These are phyloP conservation scores for Pythium guiyangense DNA, from an alignment of 352 stramenopile genomes.

Conservation along the genomic window DNA sequence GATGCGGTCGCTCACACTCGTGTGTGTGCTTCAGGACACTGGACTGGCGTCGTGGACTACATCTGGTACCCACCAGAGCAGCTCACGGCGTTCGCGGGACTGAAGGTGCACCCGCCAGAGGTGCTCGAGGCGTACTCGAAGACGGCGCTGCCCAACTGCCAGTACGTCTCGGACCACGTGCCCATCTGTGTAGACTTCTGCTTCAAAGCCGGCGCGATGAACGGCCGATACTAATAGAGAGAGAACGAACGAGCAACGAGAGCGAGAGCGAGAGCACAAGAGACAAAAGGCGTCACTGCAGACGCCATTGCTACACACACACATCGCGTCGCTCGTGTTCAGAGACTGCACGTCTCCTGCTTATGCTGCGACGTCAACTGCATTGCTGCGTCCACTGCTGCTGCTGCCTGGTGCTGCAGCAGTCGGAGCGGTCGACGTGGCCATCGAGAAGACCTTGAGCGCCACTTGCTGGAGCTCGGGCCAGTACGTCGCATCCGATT, in stretches of 20 bases:
- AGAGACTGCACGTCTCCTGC: not conserved
- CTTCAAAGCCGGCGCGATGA: slow-evolving; percentile 56
- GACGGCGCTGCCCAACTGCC: slow-evolving; percentile 93
- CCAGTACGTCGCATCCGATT: slow-evolving; percentile 22
- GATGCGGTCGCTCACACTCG: not conserved
- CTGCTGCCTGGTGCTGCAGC: not conserved
- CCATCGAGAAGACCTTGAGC: slow-evolving; percentile 7
- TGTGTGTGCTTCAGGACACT: slow-evolving; percentile 52
- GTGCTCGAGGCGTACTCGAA: slow-evolving; percentile 86
- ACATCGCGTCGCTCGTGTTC: not conserved
- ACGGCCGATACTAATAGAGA: slow-evolving; percentile 56
- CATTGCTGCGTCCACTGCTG: not conserved
- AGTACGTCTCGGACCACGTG: slow-evolving; percentile 96
- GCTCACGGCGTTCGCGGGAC: slow-evolving; percentile 90
- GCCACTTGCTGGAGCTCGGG: slow-evolving; percentile 23
- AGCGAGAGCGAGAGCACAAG: not conserved
- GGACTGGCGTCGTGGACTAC: slow-evolving; percentile 97
- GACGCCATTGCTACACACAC: not conserved
- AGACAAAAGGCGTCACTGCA: not conserved
- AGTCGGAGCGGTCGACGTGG: not conserved
- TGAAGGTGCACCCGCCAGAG: slow-evolving; percentile 90
- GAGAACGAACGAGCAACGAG: not conserved
- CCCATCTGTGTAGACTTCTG: slow-evolving; percentile 90
- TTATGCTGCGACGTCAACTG: too few species aligned
- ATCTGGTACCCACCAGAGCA: slow-evolving; percentile 96